phyloP scores from a whole-genome alignment of 257 asterid species.

The Thymus quinquecostatus region DNA sequence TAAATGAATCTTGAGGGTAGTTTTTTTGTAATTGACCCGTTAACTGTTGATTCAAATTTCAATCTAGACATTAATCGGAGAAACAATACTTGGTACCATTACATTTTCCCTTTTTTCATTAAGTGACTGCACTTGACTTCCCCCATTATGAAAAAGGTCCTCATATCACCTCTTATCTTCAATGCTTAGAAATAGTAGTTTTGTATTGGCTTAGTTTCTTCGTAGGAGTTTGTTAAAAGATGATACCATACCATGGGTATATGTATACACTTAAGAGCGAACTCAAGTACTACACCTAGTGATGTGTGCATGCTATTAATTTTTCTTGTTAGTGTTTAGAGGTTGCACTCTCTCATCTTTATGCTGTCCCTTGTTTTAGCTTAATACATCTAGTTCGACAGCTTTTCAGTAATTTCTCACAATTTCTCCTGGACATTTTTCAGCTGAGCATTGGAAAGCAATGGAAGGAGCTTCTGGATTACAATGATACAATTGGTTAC shows the following conservation, averaged over 20 bases:
- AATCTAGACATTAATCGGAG: background rate
- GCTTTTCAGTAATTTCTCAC: background rate
- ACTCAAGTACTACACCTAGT: background rate
- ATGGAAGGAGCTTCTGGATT: slow-evolving; percentile 90
- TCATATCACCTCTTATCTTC: background rate
- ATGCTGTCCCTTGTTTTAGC: background rate
- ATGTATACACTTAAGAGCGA: background rate
- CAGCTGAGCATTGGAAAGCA: slow-evolving; percentile 92
- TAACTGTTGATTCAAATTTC: background rate
- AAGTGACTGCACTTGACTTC: background rate
- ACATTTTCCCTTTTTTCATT: background rate
- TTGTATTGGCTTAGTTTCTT: background rate
- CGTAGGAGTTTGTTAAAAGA: slow-evolving; percentile 12
- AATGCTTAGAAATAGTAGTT: background rate
- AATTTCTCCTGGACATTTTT: slow-evolving; percentile 23
- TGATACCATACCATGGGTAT: background rate
- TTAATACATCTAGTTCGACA: background rate
- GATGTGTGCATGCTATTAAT: background rate
- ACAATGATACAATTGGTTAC: slow-evolving; percentile 73
- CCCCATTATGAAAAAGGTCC: slow-evolving; percentile 4
- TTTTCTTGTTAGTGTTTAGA: background rate
- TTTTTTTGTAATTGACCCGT: background rate
- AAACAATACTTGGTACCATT: background rate
- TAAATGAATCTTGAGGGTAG: background rate
- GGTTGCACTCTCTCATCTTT: background rate